Conservation (phyloP, 306 rosid genomes). For the Myrica gale region DNA sequence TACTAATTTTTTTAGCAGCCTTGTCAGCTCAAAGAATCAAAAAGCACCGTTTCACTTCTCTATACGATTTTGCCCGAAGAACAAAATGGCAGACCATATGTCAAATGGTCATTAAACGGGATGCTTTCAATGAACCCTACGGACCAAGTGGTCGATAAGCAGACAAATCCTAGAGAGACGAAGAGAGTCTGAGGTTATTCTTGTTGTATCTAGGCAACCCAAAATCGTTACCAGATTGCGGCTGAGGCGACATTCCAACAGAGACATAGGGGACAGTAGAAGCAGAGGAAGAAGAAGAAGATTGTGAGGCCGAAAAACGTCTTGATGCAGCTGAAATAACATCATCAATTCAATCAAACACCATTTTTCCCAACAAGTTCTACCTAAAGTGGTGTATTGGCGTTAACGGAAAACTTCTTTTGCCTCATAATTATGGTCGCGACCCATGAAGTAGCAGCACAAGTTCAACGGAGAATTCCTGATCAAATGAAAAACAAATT, state of each 20-base stretch:
- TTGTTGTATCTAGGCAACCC: no score
- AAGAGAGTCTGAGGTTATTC: slow-evolving; percentile 55
- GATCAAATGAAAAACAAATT: background rate
- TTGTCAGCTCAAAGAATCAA: no score
- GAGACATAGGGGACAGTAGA: slow-evolving; percentile 6
- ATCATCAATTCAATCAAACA: slow-evolving; percentile 51
- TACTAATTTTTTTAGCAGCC: no score
- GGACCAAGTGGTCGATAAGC: slow-evolving; percentile 46
- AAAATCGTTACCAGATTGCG: slow-evolving; percentile 28
- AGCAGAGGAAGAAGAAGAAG: slow-evolving; percentile 17
- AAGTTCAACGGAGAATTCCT: background rate
- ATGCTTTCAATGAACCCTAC: no score
- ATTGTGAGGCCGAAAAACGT: slow-evolving; percentile 37
- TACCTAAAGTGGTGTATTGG: background rate
- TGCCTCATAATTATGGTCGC: background rate
- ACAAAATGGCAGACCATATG: no score
- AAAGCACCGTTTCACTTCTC: no score
- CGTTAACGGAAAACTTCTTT: background rate
- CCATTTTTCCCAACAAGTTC: slow-evolving; percentile 31
- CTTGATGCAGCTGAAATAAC: slow-evolving; percentile 35
- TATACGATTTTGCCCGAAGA: no score
- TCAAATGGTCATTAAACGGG: no score
- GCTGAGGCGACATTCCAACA: slow-evolving; percentile 11
- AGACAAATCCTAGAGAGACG: slow-evolving; percentile 83
- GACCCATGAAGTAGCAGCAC: background rate